Evolutionary conservation across 1,284 basidiomycete genomes (phyloP), one percentile per base, ranked within the genome.

Genomic region (Xanthoconium separans): DNA sequence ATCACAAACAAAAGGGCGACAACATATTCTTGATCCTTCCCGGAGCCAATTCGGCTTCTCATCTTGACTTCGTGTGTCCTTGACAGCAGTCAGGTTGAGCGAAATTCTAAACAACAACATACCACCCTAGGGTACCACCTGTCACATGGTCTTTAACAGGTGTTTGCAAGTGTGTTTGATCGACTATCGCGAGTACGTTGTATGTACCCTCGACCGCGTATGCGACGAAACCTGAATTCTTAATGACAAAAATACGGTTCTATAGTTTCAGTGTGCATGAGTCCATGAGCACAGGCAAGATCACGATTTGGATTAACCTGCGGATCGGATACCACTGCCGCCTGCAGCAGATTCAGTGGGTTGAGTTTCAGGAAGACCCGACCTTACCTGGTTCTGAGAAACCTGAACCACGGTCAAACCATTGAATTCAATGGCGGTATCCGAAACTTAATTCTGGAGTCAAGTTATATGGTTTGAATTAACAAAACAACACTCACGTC

Each of bases 161-260:
- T 15, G 72, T 79, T 10, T 81, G 77, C 47, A 91, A 68, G 70
- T 91, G 89, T 3, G 89, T 91, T 66, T 90, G 88, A 64, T 91
- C 89, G 33, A 91, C 84, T 55, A 91, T 84, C 5, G 84, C 83
- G 37, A 91, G 79, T 15, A 91, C 87, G 53, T 84, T 76, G 65
- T 89, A 91, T 27, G 83, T 82, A 47, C 89, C 89, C 66, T 87
- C 80, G 51, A 89, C 74, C 0, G 85, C 85, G 61, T 84, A 86
- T 1, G 89, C 82, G n/a, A 86, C 85, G 59, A 90, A 89, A 15
- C 87, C 87, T 42, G 82, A 75, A 61, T 89, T 87, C 70, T 84
- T 87, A 59, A 91, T 75, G n/a, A 91, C 86, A 63, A 91, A 90
- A 31, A 91, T 81, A 31, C 82, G 84, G 59, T 91, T 91, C 75